Evolutionary conservation across 768 basidiomycete genomes (phyloP).

Genomic region (Clitopilus passeckerianus): DNA sequence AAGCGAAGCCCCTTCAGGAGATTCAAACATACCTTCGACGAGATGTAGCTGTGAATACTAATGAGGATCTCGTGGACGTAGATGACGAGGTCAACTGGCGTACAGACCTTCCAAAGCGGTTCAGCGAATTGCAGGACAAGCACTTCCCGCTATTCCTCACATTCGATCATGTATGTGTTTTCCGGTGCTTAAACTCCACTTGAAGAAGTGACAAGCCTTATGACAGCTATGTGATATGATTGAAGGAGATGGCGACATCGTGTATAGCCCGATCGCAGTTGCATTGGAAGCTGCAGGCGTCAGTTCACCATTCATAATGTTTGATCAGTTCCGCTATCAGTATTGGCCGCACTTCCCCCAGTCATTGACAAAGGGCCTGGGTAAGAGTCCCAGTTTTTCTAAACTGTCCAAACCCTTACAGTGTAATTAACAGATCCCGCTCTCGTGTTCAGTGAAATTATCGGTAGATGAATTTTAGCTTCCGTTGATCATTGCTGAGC

Average conservation of each 20-base stretch:
- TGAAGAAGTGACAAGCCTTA: neutral
- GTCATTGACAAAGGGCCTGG: constrained; percentile 43
- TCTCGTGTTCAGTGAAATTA: constrained; percentile 59
- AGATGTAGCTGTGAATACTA: constrained; percentile 9
- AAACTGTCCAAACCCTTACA: neutral
- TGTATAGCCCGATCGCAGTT: neutral
- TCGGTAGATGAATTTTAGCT: constrained; percentile 35
- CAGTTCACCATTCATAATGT: constrained; percentile 2
- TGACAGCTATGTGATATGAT: constrained; percentile 42
- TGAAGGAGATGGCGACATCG: constrained; percentile 27
- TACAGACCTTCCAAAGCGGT: constrained; percentile 43
- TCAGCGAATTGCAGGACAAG: constrained; percentile 48
- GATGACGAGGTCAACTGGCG: constrained; percentile 40
- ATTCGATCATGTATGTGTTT: constrained; percentile 46
- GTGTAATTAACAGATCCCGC: constrained; percentile 42
- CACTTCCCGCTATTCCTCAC: constrained; percentile 73
- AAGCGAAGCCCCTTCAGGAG: constrained; percentile 29
- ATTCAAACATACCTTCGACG: constrained; percentile 24
- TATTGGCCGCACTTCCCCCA: constrained; percentile 64
- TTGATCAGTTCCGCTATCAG: constrained; percentile 29
- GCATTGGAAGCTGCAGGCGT: neutral
- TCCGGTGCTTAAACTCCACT: neutral
- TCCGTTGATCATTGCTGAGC: neutral
- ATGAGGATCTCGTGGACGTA: constrained; percentile 24
- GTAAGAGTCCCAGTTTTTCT: constrained; percentile 23